Conservation (phyloP, 108 stramenopile species). For the Nitzschia inconspicua region DNA sequence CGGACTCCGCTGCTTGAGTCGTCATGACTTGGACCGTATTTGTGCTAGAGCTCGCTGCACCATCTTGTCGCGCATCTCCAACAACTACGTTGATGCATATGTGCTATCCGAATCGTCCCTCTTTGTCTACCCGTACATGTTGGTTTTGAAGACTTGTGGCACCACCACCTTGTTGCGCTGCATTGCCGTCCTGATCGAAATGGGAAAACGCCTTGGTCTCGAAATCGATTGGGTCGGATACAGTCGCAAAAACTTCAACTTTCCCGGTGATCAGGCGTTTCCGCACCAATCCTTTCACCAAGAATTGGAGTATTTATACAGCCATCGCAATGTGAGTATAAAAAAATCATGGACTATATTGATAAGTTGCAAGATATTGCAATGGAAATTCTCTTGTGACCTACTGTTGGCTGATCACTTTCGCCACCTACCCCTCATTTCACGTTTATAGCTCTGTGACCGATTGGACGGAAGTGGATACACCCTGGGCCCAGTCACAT, state of each 20-base stretch:
- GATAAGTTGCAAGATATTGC: no score
- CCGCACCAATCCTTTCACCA: constrained; percentile 91
- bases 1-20: constrained; percentile 82
- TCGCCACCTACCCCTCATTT: no score
- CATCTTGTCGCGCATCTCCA: constrained; percentile 90
- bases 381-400: no score
- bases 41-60: constrained; percentile 94
- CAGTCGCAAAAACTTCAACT: constrained; percentile 97
- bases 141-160: constrained; percentile 99
- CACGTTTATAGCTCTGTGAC: no score
- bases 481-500: constrained; percentile 96
- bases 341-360: no score
- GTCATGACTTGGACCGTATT: constrained; percentile 85
- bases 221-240: constrained; percentile 99
- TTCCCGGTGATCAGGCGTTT: constrained; percentile 91
- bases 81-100: constrained; percentile 96
- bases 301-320: constrained; percentile 90
- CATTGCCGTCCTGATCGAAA: constrained; percentile 87
- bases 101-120: constrained; percentile 95
- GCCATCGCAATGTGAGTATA: constrained; percentile 81
- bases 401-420: no score
- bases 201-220: constrained; percentile 82
- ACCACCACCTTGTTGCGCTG: constrained; percentile 98
- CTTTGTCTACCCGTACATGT: constrained; percentile 98
- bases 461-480: constrained; percentile 94